These are phyloP conservation scores for Debaryomyces udenii DNA, from an alignment of 1,139 yeast genomes.

Conservation along the genomic window DNA sequence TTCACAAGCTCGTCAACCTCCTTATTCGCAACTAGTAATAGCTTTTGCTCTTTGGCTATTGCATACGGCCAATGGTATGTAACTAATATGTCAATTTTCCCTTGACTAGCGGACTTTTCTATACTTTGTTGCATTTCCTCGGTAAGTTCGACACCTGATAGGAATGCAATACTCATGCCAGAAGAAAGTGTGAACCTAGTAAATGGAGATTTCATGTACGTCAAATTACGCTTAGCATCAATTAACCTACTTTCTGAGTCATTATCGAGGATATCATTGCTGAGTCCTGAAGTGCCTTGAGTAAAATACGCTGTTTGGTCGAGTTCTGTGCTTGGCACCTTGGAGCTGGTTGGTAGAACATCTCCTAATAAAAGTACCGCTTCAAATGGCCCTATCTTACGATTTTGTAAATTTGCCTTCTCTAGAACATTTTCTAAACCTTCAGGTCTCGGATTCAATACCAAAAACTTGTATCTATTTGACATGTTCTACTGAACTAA, in stretches of 20 bases:
- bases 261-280: conserved; percentile 6
- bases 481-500: conserved; percentile 9
- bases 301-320: conserved; percentile 36
- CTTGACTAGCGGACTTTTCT: conserved; percentile 6
- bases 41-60: conserved; percentile 41
- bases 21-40: conserved; percentile 39
- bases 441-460: conserved; percentile 51
- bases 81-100: conserved; percentile 54
- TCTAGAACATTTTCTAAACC: conserved; percentile 44
- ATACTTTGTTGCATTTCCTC: conserved; percentile 13
- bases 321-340: conserved; percentile 23
- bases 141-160: conserved; percentile 27
- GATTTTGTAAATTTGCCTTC: conserved; percentile 53
- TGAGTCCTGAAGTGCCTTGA: conserved; percentile 24
- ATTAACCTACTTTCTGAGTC: conserved; percentile 13
- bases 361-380: conserved; percentile 57
- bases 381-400: conserved; percentile 68
- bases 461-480: conserved; percentile 37
- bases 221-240: conserved; percentile 25
- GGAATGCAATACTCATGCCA: conserved; percentile 52
- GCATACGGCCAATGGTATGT: conserved; percentile 64
- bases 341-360: conserved; percentile 25
- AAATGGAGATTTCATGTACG: conserved; percentile 22
- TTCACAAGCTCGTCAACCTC: conserved; percentile 52
- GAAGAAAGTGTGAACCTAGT: conserved; percentile 44